These are phyloP conservation scores for Leptodermis oblonga DNA, from an alignment of 257 asterid species.

Conservation along the genomic window DNA sequence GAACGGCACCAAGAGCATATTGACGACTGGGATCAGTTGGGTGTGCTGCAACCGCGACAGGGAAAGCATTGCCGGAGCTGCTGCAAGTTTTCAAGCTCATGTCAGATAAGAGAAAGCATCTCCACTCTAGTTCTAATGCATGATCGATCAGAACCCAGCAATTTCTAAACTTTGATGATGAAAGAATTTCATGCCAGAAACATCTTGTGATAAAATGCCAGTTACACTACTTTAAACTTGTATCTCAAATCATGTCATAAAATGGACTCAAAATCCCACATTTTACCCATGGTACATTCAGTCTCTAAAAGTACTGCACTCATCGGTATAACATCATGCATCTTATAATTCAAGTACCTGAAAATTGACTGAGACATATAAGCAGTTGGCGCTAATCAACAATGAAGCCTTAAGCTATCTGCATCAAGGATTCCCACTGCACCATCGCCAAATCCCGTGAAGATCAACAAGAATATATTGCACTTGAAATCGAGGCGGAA, in stretches of 20 bases:
- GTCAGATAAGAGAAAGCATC: no score
- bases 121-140: background rate
- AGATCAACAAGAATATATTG: conserved; percentile 65
- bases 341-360: conserved; percentile 39
- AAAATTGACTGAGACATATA: conserved; percentile 56
- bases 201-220: background rate
- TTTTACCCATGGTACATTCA: background rate
- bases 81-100: conserved; percentile 31
- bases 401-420: no score
- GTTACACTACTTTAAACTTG: no score
- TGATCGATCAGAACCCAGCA: no score
- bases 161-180: no score
- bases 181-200: no score
- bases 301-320: background rate
- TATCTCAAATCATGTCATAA: no score
- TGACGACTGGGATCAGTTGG: conserved; percentile 75
- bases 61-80: conserved; percentile 44
- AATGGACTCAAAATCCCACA: background rate
- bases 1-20: conserved; percentile 75
- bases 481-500: no score
- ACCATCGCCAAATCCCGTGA: conserved; percentile 79
- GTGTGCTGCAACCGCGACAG: conserved; percentile 78
- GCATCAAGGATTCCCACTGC: conserved; percentile 84
- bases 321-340: background rate
- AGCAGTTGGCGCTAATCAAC: conserved; percentile 68